These are phyloP conservation scores for Nitzschia putrida DNA, from an alignment of 108 stramenopile species.

Conservation along the genomic window DNA sequence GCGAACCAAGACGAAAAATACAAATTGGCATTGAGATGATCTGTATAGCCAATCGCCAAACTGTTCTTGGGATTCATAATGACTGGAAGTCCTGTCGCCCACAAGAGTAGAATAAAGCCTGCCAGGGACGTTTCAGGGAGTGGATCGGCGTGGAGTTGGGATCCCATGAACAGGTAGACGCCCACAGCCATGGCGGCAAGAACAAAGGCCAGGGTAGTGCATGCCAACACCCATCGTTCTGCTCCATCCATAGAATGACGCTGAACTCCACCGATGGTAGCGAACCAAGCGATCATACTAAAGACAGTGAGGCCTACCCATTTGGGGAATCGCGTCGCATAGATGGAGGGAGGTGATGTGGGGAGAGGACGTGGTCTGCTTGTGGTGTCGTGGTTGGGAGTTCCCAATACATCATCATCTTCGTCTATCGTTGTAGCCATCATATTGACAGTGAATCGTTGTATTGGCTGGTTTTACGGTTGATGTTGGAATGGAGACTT, in stretches of 20 bases:
- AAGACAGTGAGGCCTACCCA: slow-evolving; percentile 40
- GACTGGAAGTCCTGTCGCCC: slow-evolving; percentile 35
- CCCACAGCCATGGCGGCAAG: slow-evolving; percentile 7
- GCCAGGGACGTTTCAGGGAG: slow-evolving; percentile 21
- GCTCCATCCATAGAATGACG: slow-evolving; percentile 8
- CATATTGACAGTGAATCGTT: too few species aligned
- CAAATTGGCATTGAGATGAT: slow-evolving; percentile 46
- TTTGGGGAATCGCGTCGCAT: slow-evolving; percentile 41
- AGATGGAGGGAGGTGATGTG: too few species aligned
- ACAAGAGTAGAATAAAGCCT: slow-evolving; percentile 24
- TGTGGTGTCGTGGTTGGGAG: not conserved
- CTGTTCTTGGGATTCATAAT: slow-evolving; percentile 43
- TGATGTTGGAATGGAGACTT: too few species aligned
- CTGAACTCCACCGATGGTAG: slow-evolving; percentile 10
- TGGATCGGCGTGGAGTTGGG: too few species aligned
- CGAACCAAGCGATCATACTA: slow-evolving; percentile 28
- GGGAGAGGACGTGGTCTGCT: not conserved
- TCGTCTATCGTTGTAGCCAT: too few species aligned
- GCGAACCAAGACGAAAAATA: slow-evolving; percentile 49
- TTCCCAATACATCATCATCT: too few species aligned
- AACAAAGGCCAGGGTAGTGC: slow-evolving; percentile 17
- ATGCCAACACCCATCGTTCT: slow-evolving; percentile 32
- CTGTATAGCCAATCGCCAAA: slow-evolving; percentile 29
- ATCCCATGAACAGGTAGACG: slow-evolving; percentile 26
- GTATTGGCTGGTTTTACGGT: too few species aligned